Conservation (phyloP, 1,284 basidiomycete species). For the Fomes fomentarius region DNA sequence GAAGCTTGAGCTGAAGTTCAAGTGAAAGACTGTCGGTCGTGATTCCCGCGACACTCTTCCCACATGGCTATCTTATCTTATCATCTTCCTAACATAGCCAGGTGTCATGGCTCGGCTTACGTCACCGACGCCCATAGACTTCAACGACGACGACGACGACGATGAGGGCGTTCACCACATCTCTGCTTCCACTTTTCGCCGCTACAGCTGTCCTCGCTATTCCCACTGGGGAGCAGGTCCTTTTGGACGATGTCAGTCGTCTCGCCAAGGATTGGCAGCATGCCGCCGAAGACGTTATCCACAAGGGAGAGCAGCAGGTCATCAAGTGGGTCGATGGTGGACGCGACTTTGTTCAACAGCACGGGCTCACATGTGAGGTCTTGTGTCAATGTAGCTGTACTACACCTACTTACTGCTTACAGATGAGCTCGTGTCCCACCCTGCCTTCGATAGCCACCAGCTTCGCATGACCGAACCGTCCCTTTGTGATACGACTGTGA, state of each 20-base stretch:
- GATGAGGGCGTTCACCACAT: slow-evolving; percentile 19
- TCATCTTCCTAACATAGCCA: background rate
- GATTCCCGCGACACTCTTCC: no score
- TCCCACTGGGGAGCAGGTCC: slow-evolving; percentile 20
- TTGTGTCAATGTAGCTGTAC: background rate
- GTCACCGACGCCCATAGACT: background rate
- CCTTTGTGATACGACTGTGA: slow-evolving; percentile 55
- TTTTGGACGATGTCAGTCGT: slow-evolving; percentile 15
- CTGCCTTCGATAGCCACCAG: slow-evolving; percentile 30
- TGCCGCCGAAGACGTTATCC: slow-evolving; percentile 10
- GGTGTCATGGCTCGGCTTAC: background rate
- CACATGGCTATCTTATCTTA: slow-evolving; percentile 7
- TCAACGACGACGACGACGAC: slow-evolving; percentile 10
- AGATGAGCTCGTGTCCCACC: slow-evolving; percentile 31
- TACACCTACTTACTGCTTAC: background rate
- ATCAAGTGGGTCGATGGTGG: slow-evolving; percentile 21
- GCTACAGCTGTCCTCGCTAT: slow-evolving; percentile 18
- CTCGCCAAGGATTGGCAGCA: slow-evolving; percentile 17
- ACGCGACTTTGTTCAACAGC: slow-evolving; percentile 20
- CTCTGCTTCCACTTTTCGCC: slow-evolving; percentile 19
- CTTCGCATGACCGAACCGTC: slow-evolving; percentile 49
- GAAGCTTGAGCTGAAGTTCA: background rate
- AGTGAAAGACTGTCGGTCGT: background rate
- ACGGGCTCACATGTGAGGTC: slow-evolving; percentile 23
- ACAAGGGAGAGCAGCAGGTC: slow-evolving; percentile 16